Conservation (phyloP, 345 rosid genomes). For the Gossypium turneri region DNA sequence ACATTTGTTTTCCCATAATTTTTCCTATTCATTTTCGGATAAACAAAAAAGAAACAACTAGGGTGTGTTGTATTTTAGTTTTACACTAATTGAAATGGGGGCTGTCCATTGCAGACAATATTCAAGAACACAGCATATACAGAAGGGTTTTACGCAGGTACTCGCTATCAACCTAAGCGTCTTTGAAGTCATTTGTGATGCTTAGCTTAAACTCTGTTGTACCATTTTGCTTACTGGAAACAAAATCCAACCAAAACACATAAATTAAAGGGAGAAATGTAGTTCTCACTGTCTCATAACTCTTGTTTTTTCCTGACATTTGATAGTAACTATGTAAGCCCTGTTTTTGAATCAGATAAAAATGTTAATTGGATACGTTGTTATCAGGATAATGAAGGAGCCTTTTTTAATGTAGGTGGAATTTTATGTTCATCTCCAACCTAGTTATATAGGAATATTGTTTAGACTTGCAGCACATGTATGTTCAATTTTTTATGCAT, state of each 20-base stretch:
- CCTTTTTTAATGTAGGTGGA: background rate
- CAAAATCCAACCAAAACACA: background rate
- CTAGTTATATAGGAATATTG: background rate
- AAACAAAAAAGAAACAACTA: background rate
- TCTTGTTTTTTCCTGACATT: background rate
- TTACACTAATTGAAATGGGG: background rate
- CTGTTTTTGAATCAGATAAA: background rate
- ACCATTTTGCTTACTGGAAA: background rate
- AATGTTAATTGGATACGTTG: background rate
- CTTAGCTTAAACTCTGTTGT: background rate
- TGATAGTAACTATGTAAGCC: background rate
- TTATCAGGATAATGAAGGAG: background rate
- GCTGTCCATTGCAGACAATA: conserved; percentile 48
- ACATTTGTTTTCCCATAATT: background rate
- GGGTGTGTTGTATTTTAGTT: conserved; percentile 1
- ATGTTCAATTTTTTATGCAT: background rate
- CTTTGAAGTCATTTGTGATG: conserved; percentile 6
- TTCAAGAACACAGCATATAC: conserved; percentile 81
- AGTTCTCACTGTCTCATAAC: background rate
- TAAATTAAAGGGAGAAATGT: background rate
- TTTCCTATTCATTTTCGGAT: background rate
- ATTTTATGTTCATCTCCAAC: background rate
- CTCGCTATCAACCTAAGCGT: conserved; percentile 32
- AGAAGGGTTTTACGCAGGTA: conserved; percentile 79
- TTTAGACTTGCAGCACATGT: background rate